Conservation (phyloP, 2,329 filamentous ascomycete species). For the Paecilomyces formosus region DNA sequence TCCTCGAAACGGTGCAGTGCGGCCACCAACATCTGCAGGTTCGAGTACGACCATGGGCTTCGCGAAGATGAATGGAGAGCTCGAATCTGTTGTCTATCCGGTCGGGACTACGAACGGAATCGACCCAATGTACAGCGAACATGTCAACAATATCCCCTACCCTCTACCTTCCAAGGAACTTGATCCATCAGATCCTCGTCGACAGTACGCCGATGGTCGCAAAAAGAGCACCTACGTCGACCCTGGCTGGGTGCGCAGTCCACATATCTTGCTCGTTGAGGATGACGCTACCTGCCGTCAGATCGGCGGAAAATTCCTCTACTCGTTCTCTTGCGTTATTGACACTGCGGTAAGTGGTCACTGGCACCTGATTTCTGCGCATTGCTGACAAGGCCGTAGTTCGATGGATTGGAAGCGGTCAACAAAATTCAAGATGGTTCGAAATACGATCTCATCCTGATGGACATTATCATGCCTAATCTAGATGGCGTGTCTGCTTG, state of each 20-base stretch:
- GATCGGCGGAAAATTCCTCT: conserved; percentile 60
- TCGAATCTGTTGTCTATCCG: conserved; percentile 76
- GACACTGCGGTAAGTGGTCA: conserved; percentile 52
- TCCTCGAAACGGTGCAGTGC: conserved; percentile 37
- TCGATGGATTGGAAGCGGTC: conserved; percentile 85
- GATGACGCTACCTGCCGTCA: conserved; percentile 62
- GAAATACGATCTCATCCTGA: conserved; percentile 66
- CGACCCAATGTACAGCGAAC: conserved; percentile 88
- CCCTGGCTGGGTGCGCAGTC: conserved; percentile 59
- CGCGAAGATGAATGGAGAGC: conserved; percentile 45
- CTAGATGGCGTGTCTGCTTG: conserved; percentile 92
- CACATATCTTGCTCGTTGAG: conserved; percentile 84
- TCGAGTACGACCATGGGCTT: conserved; percentile 47
- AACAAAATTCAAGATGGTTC: conserved; percentile 66
- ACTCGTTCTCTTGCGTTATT: conserved; percentile 57
- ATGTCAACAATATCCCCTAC: conserved; percentile 92
- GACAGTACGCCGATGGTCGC: conserved; percentile 43
- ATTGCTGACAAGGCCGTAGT: conserved; percentile 39
- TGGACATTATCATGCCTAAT: conserved; percentile 97
- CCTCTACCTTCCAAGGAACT: conserved; percentile 60
- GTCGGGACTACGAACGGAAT: conserved; percentile 87
- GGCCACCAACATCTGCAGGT: conserved; percentile 34
- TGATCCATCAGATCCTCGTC: conserved; percentile 42
- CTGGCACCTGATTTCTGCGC: background rate
- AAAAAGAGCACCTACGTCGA: conserved; percentile 57